These are phyloP conservation scores for Sugiyamaella valdiviana DNA, from an alignment of 805 yeast species.

Conservation along the genomic window DNA sequence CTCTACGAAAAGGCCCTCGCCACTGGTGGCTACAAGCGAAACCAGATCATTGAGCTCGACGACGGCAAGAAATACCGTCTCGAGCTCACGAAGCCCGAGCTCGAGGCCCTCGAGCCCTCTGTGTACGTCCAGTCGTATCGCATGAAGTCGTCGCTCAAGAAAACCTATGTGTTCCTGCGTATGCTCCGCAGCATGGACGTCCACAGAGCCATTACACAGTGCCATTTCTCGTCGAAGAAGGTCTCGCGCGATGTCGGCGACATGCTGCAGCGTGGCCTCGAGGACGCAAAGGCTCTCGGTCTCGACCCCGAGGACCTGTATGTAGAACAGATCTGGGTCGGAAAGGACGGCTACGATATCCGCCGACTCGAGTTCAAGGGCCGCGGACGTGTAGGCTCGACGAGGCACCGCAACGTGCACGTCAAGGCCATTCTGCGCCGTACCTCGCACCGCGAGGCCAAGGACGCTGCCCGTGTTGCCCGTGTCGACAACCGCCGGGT, in stretches of 20 bases:
- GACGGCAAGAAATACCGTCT: conserved; percentile 49
- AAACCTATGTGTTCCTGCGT: conserved; percentile 73
- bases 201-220: conserved; percentile 80
- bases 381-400: conserved; percentile 81
- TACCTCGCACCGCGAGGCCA: conserved; percentile 42
- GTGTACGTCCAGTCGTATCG: conserved; percentile 76
- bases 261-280: conserved; percentile 63
- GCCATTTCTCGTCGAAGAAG: conserved; percentile 78
- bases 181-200: conserved; percentile 66
- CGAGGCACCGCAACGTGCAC: conserved; percentile 71
- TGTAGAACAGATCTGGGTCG: conserved; percentile 82
- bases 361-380: conserved; percentile 78
- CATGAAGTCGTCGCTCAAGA: conserved; percentile 81
- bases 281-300: conserved; percentile 58
- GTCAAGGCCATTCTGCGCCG: conserved; percentile 71
- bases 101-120: conserved; percentile 79
- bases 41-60: conserved; percentile 41
- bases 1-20: conserved; percentile 51
- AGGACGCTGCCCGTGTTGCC: conserved; percentile 40
- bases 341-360: conserved; percentile 73
- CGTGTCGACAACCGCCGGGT: conserved; percentile 48
- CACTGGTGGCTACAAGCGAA: conserved; percentile 65
- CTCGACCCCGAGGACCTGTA: conserved; percentile 57
- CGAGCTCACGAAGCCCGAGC: conserved; percentile 54
- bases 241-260: conserved; percentile 74